Evolutionary conservation across 345 rosid species (phyloP).

Genomic region (Brassica napus): DNA sequence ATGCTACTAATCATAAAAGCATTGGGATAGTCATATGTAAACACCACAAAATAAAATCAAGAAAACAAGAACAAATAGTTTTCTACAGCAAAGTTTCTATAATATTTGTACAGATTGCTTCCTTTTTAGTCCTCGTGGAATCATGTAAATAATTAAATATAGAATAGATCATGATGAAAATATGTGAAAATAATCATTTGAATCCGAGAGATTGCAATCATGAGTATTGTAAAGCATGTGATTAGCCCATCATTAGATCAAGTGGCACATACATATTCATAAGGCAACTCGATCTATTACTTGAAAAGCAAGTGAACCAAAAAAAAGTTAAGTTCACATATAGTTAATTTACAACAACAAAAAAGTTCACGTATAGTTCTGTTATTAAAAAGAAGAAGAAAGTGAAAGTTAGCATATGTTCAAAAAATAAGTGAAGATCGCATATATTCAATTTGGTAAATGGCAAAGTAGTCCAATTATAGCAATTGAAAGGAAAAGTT

Average conservation of each 20-base stretch:
- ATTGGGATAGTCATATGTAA: constrained; percentile 15
- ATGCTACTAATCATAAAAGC: constrained; percentile 43
- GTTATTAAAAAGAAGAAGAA: background rate
- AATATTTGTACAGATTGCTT: constrained; percentile 2
- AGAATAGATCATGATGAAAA: constrained; percentile 23
- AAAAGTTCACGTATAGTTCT: no score
- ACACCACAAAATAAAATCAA: background rate
- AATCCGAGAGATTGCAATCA: constrained; percentile 38
- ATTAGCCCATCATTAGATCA: constrained; percentile 42
- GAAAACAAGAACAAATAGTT: background rate
- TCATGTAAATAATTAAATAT: constrained; percentile 13
- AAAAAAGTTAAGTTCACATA: background rate
- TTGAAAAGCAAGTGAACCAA: background rate
- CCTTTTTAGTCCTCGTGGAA: constrained; percentile 29
- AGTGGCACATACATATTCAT: constrained; percentile 17
- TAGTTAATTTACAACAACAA: no score
- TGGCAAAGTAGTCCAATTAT: no score
- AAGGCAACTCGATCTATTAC: background rate
- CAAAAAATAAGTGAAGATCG: no score
- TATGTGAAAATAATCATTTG: constrained; percentile 29
- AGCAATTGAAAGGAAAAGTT: no score
- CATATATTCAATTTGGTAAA: no score
- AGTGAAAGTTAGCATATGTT: no score
- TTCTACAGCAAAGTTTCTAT: constrained; percentile 7
- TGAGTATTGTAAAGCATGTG: constrained; percentile 41